Conservation (phyloP, 2,329 filamentous ascomycete species). For the Nigrospora osmanthi region DNA sequence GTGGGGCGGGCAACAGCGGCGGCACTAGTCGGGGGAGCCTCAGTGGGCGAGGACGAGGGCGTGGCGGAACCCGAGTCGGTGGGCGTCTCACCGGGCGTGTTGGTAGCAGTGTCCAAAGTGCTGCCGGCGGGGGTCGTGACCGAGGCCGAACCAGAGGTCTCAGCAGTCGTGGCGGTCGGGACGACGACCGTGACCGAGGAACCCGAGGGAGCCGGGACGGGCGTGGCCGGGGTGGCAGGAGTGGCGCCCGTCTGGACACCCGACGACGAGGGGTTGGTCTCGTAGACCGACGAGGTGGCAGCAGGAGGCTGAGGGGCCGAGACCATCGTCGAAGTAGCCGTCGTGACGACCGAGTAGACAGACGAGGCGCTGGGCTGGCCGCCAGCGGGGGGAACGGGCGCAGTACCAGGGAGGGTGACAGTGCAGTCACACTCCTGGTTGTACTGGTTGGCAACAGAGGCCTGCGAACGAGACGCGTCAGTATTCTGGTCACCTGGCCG, state of each 20-base stretch:
- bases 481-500: not conserved
- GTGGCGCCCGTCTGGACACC: no score
- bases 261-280: no score
- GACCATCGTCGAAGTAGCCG: no score
- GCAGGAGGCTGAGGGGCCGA: no score
- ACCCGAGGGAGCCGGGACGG: no score
- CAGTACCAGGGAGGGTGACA: constrained; percentile 12
- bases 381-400: constrained; percentile 6
- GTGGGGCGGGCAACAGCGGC: not conserved
- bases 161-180: not conserved
- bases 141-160: not conserved
- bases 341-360: no score
- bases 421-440: constrained; percentile 11
- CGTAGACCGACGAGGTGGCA: no score
- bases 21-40: not conserved
- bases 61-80: not conserved
- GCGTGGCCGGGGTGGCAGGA: no score
- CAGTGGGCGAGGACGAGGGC: not conserved
- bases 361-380: not conserved
- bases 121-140: not conserved
- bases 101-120: not conserved
- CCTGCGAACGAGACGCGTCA: not conserved
- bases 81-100: constrained; percentile 1
- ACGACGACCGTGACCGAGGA: no score
- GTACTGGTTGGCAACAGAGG: not conserved